A percentile compares a stretch with the other conserved stretches of the same genome.
phyloP scores from a whole-genome alignment of 192 early-diverging fungal species.

The Cladochytrium replicatum region DNA sequence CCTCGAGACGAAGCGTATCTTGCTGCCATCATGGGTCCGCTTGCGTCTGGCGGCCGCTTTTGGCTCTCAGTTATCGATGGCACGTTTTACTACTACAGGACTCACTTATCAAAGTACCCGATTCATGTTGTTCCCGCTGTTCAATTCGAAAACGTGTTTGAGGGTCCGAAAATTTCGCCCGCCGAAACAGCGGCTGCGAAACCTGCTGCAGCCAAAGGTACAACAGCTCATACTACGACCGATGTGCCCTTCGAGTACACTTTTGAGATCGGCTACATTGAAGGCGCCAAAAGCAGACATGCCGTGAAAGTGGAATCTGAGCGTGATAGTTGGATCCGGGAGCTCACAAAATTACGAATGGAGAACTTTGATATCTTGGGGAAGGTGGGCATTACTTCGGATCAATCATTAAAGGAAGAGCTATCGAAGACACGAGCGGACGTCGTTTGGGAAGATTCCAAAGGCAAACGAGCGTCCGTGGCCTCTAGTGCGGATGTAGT shows the following conservation, averaged over 20 bases:
- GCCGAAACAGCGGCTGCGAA: too few relatives aligned
- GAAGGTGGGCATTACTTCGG: slow-evolving; percentile 9
- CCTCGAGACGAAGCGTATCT: too few relatives aligned
- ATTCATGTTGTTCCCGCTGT: too few relatives aligned
- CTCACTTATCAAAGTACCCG: neutral
- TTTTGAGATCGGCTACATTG: slow-evolving; percentile 5
- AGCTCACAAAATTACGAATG: slow-evolving; percentile 1
- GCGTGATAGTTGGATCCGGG: slow-evolving; percentile 5
- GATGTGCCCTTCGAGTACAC: too few relatives aligned
- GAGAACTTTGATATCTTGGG: slow-evolving; percentile 6
- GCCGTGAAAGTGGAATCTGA: neutral
- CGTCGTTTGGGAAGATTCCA: neutral
- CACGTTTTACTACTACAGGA: slow-evolving; percentile 8
- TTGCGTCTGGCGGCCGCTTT: neutral
- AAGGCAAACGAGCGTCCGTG: too few relatives aligned
- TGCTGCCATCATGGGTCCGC: neutral
- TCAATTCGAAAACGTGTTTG: too few relatives aligned
- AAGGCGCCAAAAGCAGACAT: slow-evolving; percentile 1
- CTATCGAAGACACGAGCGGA: neutral
- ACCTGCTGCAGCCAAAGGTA: too few relatives aligned
- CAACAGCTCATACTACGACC: too few relatives aligned
- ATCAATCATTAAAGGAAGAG: slow-evolving; percentile 4
- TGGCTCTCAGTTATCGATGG: slow-evolving; percentile 5
- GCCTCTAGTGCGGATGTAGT: too few relatives aligned
- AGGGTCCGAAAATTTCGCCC: too few relatives aligned